phyloP scores from a whole-genome alignment of 2,329 filamentous ascomycete species.

The Colletotrichum zoysiae region DNA sequence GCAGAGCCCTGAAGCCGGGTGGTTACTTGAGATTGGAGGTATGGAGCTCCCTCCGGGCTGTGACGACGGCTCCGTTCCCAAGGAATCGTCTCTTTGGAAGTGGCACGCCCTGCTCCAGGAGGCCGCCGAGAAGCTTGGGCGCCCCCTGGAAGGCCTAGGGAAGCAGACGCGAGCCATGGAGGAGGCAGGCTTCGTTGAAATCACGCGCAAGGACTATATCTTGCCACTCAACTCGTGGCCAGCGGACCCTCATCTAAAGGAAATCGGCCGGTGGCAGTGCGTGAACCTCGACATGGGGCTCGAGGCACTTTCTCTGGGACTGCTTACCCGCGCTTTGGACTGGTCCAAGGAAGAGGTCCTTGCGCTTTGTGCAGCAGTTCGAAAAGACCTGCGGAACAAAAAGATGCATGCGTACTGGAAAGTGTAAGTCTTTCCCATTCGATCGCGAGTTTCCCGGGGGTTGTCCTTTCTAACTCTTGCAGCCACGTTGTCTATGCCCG shows the following conservation, averaged over 20 bases:
- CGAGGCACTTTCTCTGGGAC: slow-evolving; percentile 51
- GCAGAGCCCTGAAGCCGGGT: slow-evolving; percentile 47
- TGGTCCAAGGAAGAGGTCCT: slow-evolving; percentile 50
- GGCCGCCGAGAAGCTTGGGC: slow-evolving; percentile 47
- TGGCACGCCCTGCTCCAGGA: slow-evolving; percentile 50
- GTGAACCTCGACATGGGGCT: slow-evolving; percentile 50
- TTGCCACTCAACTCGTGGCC: slow-evolving; percentile 44
- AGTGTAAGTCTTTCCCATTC: slow-evolving; percentile 1
- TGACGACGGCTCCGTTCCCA: slow-evolving; percentile 49
- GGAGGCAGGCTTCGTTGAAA: slow-evolving; percentile 25
- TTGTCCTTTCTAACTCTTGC: neutral
- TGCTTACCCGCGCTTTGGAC: slow-evolving; percentile 52
- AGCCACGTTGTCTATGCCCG: slow-evolving; percentile 16
- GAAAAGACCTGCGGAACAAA: slow-evolving; percentile 45
- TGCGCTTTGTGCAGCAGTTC: slow-evolving; percentile 44
- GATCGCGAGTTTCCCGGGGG: neutral
- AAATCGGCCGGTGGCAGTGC: slow-evolving; percentile 36
- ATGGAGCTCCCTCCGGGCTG: slow-evolving; percentile 46
- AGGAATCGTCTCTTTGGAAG: slow-evolving; percentile 46
- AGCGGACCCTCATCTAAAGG: slow-evolving; percentile 37
- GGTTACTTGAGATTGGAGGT: slow-evolving; percentile 51
- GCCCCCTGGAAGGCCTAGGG: slow-evolving; percentile 46
- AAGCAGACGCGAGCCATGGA: slow-evolving; percentile 44
- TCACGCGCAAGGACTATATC: slow-evolving; percentile 15
- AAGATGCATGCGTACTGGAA: slow-evolving; percentile 46